These are phyloP conservation scores for Rhodosporidiobolus odoratus DNA, from an alignment of 768 basidiomycete species.

Conservation along the genomic window DNA sequence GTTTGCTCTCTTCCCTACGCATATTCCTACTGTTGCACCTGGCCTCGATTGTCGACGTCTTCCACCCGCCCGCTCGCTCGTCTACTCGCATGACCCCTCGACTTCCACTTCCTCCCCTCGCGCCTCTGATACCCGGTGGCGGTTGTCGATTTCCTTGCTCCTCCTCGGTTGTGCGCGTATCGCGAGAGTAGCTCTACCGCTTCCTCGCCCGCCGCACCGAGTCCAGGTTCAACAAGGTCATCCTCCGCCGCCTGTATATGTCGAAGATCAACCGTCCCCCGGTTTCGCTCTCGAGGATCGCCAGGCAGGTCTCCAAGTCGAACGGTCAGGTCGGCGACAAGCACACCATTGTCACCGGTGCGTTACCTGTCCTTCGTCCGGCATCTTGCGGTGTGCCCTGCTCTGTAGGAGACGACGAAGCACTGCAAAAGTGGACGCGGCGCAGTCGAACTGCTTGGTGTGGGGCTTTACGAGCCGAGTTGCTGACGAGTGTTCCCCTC, in stretches of 20 bases:
- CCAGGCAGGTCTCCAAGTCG: conserved; percentile 50
- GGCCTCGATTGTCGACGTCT: too few species aligned
- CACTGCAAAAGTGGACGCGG: too few species aligned
- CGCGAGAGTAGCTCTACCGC: conserved; percentile 73
- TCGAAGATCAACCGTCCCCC: conserved; percentile 97
- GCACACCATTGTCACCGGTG: conserved; percentile 70
- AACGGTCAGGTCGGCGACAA: conserved; percentile 52
- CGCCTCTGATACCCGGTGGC: background rate
- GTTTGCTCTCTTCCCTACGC: too few species aligned
- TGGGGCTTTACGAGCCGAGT: too few species aligned
- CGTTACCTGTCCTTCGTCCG: background rate
- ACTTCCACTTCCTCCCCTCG: background rate
- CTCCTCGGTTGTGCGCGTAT: background rate
- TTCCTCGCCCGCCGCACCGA: conserved; percentile 97
- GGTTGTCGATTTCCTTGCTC: background rate
- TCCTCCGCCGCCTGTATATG: conserved; percentile 94
- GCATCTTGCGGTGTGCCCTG: background rate
- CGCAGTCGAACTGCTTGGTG: too few species aligned
- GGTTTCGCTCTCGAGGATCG: conserved; percentile 87
- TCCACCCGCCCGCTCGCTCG: too few species aligned
- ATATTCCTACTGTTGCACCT: too few species aligned
- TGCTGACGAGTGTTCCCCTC: too few species aligned
- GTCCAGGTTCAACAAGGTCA: conserved; percentile 90
- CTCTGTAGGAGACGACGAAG: too few species aligned
- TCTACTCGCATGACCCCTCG: too few species aligned